Evolutionary conservation across 129 eudicot genomes (phyloP), one percentile per base, ranked within the genome.

Genomic region (carrot (Daucus carota)): DNA sequence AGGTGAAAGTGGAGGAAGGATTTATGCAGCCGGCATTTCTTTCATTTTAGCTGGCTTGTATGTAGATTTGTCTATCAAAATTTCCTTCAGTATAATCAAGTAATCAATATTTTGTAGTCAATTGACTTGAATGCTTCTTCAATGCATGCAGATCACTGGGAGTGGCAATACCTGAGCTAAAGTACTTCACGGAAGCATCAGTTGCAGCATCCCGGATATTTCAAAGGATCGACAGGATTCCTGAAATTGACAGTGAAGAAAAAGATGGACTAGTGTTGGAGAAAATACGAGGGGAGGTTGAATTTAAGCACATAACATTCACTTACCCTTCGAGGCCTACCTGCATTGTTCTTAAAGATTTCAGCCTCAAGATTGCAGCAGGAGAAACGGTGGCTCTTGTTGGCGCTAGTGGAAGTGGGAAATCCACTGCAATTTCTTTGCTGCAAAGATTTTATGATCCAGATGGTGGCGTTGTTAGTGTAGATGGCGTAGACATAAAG

Each of bases 401-500:
- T 68, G 98, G 98, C 0, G 93, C 96, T 22, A 94, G 98, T 46
- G 98, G 98, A 18, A 91, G 98, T 70, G 98, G 98, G 12, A 94
- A 94, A 79, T 94, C 98, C 0, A 91, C 98, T 1, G 98, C 97
- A 11, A 89, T 94, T 38, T 90, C 97, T 17, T 83, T 94, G 77
- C 69, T 91, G 17, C 98, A 91, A 77, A 65, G 97, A 54, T 91
- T 91, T 77, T 94, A 94, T 38, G 83, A 94, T 70, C 91, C 88
- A 0, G 83, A 80, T 72, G 31, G 67, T 38, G 98, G 98, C 72
- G 36, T 78, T 63, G 85, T 94, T 47, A 83, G 84, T 43, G 84
- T 94, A 28, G 97, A 94, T 83, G 96, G 97, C 16, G 77, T 86
- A 20, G 93, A 91, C 75, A 91, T 94, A 66, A 86, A 79, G 77